These are phyloP conservation scores for Pneumocystis wakefieldiae DNA, from an alignment of 1,139 yeast species.

Conservation along the genomic window DNA sequence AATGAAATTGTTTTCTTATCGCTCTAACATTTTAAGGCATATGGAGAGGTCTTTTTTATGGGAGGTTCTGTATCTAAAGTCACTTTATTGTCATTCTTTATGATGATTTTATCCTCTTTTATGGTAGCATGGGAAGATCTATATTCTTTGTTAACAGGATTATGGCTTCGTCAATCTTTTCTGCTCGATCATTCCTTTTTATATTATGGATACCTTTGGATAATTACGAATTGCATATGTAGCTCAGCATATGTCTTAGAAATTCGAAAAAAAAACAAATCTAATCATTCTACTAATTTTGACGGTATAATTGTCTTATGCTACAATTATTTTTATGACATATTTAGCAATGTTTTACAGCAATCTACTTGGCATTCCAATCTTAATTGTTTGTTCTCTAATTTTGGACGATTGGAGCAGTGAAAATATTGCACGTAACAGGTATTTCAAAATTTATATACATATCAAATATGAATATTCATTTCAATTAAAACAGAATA, in stretches of 20 bases:
- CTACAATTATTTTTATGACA: not conserved
- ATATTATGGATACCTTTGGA: slow-evolving; percentile 88
- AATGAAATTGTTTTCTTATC: not conserved
- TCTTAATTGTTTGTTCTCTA: slow-evolving; percentile 59
- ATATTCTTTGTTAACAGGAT: slow-evolving; percentile 29
- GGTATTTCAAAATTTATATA: slow-evolving; percentile 19
- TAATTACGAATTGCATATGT: slow-evolving; percentile 84
- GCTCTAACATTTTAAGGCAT: slow-evolving; percentile 43
- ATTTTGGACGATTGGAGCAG: slow-evolving; percentile 86
- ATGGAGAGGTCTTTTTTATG: slow-evolving; percentile 95
- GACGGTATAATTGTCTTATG: slow-evolving; percentile 33
- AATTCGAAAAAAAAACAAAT: slow-evolving; percentile 95
- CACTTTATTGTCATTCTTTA: slow-evolving; percentile 73
- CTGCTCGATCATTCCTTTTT: slow-evolving; percentile 24
- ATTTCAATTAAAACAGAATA: slow-evolving; percentile 39
- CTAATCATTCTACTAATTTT: slow-evolving; percentile 90
- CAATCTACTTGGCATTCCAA: slow-evolving; percentile 82
- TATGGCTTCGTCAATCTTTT: slow-evolving; percentile 18
- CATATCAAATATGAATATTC: not conserved
- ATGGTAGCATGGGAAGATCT: slow-evolving; percentile 86
- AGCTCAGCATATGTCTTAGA: slow-evolving; percentile 85
- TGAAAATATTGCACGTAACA: slow-evolving; percentile 55
- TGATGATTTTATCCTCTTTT: slow-evolving; percentile 86
- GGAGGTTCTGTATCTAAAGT: slow-evolving; percentile 83
- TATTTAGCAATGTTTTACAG: slow-evolving; percentile 76